Evolutionary conservation across 2,329 filamentous ascomycete genomes (phyloP).

Genomic region (Alternaria solani): DNA sequence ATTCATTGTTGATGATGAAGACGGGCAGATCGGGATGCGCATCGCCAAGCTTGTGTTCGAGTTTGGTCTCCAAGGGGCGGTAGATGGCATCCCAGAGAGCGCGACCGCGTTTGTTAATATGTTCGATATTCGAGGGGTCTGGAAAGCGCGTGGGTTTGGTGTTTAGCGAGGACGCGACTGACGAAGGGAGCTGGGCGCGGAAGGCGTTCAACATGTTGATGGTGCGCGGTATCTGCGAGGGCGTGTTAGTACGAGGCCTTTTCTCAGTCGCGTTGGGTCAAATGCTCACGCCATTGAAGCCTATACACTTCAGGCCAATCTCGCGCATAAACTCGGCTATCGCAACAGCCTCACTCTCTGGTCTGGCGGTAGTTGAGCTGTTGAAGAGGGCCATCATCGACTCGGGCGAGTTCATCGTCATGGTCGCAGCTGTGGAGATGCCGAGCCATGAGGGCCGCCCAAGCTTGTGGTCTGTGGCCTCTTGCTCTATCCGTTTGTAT

Average conservation of each 20-base stretch:
- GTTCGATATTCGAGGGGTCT: slow-evolving; percentile 60
- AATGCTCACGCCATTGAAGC: slow-evolving; percentile 69
- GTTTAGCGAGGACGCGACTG: slow-evolving; percentile 63
- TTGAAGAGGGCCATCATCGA: slow-evolving; percentile 71
- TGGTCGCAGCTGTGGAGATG: slow-evolving; percentile 72
- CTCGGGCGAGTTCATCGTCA: slow-evolving; percentile 86
- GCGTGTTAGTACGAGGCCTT: slow-evolving; percentile 36
- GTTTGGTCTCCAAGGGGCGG: slow-evolving; percentile 74
- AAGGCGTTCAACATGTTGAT: slow-evolving; percentile 85
- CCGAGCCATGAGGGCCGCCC: slow-evolving; percentile 49
- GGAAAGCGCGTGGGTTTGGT: slow-evolving; percentile 63
- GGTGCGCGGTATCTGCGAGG: slow-evolving; percentile 80
- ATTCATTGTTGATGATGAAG: slow-evolving; percentile 78
- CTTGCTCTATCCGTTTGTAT: slow-evolving; percentile 43
- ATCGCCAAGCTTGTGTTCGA: slow-evolving; percentile 73
- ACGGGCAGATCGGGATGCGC: slow-evolving; percentile 84
- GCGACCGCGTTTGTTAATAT: slow-evolving; percentile 66
- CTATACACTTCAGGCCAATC: slow-evolving; percentile 78
- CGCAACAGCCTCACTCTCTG: slow-evolving; percentile 52
- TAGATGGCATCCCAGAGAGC: slow-evolving; percentile 81
- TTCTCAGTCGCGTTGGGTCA: too few species aligned
- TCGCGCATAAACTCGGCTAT: slow-evolving; percentile 78
- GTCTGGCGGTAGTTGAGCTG: slow-evolving; percentile 37
- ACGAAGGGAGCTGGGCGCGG: slow-evolving; percentile 66
- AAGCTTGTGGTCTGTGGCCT: slow-evolving; percentile 41